Conservation (phyloP, 805 yeast species). For the Hanseniaspora lindneri region DNA sequence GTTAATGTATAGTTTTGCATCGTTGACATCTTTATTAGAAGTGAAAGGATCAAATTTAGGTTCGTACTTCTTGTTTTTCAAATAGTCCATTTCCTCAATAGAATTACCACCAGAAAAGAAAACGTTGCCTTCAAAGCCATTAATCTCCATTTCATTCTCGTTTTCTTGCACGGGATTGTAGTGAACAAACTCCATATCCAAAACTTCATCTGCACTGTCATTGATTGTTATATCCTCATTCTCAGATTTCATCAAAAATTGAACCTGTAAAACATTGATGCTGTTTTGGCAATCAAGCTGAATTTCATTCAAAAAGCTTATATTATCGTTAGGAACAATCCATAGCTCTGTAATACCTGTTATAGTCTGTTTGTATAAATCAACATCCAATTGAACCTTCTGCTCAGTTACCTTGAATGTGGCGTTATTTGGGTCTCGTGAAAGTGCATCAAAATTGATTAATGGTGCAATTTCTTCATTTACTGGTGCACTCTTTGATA, state of each 20-base stretch:
- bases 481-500: neutral
- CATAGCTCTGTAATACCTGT: constrained; percentile 75
- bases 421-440: constrained; percentile 14
- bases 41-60: constrained; percentile 14
- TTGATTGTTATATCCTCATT: constrained; percentile 34
- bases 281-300: constrained; percentile 58
- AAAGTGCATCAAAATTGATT: constrained; percentile 1
- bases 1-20: constrained; percentile 19
- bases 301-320: constrained; percentile 40
- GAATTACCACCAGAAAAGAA: constrained; percentile 14
- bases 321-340: constrained; percentile 50
- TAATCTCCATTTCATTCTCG: neutral
- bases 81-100: constrained; percentile 5
- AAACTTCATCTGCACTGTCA: constrained; percentile 19
- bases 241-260: constrained; percentile 52
- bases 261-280: constrained; percentile 23
- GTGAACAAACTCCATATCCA: constrained; percentile 9
- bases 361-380: constrained; percentile 47
- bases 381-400: constrained; percentile 67
- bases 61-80: constrained; percentile 11
- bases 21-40: constrained; percentile 14
- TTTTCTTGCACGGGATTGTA: constrained; percentile 9
- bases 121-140: constrained; percentile 1
- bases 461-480: neutral
- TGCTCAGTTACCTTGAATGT: constrained; percentile 71